Base-by-base conservation (phyloP, 2,329 filamentous ascomycete genomes). In the Acarospora socialis region DNA sequence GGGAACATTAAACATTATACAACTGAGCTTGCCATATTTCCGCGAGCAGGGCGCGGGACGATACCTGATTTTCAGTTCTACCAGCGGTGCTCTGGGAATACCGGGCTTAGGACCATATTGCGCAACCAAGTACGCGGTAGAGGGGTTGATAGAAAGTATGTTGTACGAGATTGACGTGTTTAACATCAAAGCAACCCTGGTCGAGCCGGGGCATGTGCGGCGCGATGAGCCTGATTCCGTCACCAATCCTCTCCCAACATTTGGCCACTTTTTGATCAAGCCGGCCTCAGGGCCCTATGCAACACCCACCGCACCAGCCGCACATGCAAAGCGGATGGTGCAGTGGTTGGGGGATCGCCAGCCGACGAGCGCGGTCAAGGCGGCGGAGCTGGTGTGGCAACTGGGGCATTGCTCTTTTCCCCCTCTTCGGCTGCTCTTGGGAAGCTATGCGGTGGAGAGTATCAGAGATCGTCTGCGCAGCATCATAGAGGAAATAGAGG, bases 101-200 rank as follows among this genome's bases (percentile, higher is more conserved):
- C 90, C 90, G 0, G 90, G 90, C 0, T 59, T 95, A 4, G 87
- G 87, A 0, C 87, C 87, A 0, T 95, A 93, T 51, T 95, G 87
- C 55, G 90, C 90, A 1, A 93, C 84, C 10, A 98, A 95, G 54
- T 95, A 94, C 56, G 90, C 90, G 0, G 83, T 93, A 3, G 90
- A 98, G 52, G 90, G 87, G 0, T 63, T 98, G 33, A 84, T 95
- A 45, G 90, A 98, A 56, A 86, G 82, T 10, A 87, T 98, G 81
- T 68, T 94, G 10, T 95, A 95, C 56, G 90, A 98, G 53, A 77
- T 92, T 21, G 86, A 94, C 42, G 62, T 66, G 0, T 94, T 92
- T 57, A 87, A 90, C 50, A 80, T 95, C 54, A 93, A 92, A 55
- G 82, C 82, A 0, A 94, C 87, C 2, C 68, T 98, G 4, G 86